Evolutionary conservation across 306 rosid species (phyloP).

Genomic region (Phaseolus lunatus): DNA sequence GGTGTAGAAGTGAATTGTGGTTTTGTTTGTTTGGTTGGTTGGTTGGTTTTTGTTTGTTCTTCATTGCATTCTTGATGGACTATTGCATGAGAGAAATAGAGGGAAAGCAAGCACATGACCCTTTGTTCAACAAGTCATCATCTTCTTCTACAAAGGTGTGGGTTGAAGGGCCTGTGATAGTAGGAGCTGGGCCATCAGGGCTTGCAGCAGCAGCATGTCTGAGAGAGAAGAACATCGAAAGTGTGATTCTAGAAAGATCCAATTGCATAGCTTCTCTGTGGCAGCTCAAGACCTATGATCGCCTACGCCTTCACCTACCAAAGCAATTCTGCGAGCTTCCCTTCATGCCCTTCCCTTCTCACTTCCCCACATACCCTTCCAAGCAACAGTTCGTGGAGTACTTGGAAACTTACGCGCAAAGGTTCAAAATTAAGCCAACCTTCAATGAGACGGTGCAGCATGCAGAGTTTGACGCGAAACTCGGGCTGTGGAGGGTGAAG

Average conservation of each 20-base stretch:
- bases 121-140: slow-evolving; percentile 43
- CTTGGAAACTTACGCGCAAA: slow-evolving; percentile 59
- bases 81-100: slow-evolving; percentile 58
- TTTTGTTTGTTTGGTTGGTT: neutral
- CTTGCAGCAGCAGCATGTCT: slow-evolving; percentile 84
- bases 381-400: slow-evolving; percentile 73
- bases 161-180: slow-evolving; percentile 66
- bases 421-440: slow-evolving; percentile 58
- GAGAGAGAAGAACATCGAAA: slow-evolving; percentile 51
- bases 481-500: slow-evolving; percentile 65
- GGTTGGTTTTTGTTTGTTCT: too few species aligned
- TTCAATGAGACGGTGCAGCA: slow-evolving; percentile 63
- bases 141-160: slow-evolving; percentile 12
- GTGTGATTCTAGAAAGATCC: slow-evolving; percentile 72
- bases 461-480: slow-evolving; percentile 58
- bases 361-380: slow-evolving; percentile 80
- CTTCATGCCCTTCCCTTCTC: slow-evolving; percentile 55
- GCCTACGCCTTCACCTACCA: slow-evolving; percentile 74
- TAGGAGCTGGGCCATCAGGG: slow-evolving; percentile 93
- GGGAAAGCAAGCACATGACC: slow-evolving; percentile 80
- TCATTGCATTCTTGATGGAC: slow-evolving; percentile 57
- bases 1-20: neutral
- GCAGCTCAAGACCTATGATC: slow-evolving; percentile 84
- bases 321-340: slow-evolving; percentile 87
- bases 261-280: slow-evolving; percentile 86